Percentiles rank a stretch among this genome's conserved stretches.
These are phyloP conservation scores for Ceratocystiopsis minuta DNA, from an alignment of 2,329 filamentous ascomycete genomes.

Conservation along the genomic window DNA sequence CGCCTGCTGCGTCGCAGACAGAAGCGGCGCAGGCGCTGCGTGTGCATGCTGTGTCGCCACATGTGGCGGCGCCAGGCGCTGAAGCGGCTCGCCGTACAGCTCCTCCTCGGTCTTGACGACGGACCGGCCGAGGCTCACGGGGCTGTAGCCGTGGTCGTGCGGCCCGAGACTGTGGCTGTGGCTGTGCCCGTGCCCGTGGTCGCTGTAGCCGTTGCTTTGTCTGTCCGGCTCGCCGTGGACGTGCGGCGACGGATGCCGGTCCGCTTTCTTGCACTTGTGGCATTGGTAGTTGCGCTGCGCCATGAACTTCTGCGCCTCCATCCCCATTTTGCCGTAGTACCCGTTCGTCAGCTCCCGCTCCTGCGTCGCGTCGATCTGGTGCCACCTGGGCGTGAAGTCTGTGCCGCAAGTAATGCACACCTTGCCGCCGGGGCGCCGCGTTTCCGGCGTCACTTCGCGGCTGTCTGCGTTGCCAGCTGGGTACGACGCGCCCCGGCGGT, in stretches of 20 bases:
- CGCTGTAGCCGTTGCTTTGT: background rate
- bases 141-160: no score
- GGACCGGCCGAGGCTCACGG: background rate
- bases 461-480: conserved; percentile 5
- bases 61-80: conserved; percentile 1
- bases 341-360: conserved; percentile 35
- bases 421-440: conserved; percentile 27
- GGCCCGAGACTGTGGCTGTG: conserved; percentile 8
- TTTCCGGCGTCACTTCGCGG: conserved; percentile 11
- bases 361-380: conserved; percentile 35
- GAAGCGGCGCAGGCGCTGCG: background rate
- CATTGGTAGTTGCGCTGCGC: conserved; percentile 50
- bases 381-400: conserved; percentile 61
- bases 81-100: conserved; percentile 3
- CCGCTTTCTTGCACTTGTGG: conserved; percentile 51
- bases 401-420: conserved; percentile 47
- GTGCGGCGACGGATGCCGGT: conserved; percentile 24
- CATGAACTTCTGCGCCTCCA: conserved; percentile 40
- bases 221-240: background rate
- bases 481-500: background rate
- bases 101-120: conserved; percentile 9
- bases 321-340: conserved; percentile 29
- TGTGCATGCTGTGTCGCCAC: background rate
- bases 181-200: conserved; percentile 9
- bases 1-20: no score